Conservation (phyloP, 768 basidiomycete genomes). For the Pholiota microspora region DNA sequence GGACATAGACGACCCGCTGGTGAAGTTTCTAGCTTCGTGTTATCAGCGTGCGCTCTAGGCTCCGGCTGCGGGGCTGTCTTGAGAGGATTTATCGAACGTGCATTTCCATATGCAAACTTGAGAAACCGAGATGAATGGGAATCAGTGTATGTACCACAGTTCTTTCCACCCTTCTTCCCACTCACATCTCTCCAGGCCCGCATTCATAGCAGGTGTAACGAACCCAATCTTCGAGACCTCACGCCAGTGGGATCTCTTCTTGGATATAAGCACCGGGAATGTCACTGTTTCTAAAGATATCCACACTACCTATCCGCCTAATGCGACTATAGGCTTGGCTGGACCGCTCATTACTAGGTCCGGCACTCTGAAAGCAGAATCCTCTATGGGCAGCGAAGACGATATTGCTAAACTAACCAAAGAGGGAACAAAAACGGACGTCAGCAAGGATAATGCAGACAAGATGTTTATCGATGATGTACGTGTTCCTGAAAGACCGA, state of each 20-base stretch:
- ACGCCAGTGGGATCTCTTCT: slow-evolving; percentile 88
- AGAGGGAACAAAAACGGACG: slow-evolving; percentile 56
- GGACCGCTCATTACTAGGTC: slow-evolving; percentile 50
- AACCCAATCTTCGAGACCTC: slow-evolving; percentile 94
- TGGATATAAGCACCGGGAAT: slow-evolving; percentile 85
- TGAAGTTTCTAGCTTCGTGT: slow-evolving; percentile 86
- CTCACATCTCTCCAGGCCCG: slow-evolving; percentile 51
- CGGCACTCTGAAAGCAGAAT: slow-evolving; percentile 65
- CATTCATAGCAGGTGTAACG: slow-evolving; percentile 95
- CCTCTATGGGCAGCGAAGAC: slow-evolving; percentile 62
- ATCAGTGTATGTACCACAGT: slow-evolving; percentile 58
- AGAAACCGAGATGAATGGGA: slow-evolving; percentile 89
- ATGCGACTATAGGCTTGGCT: slow-evolving; percentile 36
- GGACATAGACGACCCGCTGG: slow-evolving; percentile 89
- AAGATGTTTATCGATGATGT: slow-evolving; percentile 94
- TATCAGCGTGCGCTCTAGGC: slow-evolving; percentile 91
- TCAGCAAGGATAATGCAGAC: slow-evolving; percentile 67
- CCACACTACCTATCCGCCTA: slow-evolving; percentile 50
- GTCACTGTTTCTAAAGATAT: slow-evolving; percentile 91
- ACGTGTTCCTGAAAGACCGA: slow-evolving; percentile 28
- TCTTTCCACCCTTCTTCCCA: slow-evolving; percentile 1
- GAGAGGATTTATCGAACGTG: slow-evolving; percentile 84
- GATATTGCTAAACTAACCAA: slow-evolving; percentile 62
- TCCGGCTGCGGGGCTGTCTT: slow-evolving; percentile 86
- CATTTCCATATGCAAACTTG: slow-evolving; percentile 95